Percentiles rank a stretch among this genome's conserved stretches.
Conservation (phyloP, 2,329 filamentous ascomycete genomes). For the Ophiosphaerella herpotricha region DNA sequence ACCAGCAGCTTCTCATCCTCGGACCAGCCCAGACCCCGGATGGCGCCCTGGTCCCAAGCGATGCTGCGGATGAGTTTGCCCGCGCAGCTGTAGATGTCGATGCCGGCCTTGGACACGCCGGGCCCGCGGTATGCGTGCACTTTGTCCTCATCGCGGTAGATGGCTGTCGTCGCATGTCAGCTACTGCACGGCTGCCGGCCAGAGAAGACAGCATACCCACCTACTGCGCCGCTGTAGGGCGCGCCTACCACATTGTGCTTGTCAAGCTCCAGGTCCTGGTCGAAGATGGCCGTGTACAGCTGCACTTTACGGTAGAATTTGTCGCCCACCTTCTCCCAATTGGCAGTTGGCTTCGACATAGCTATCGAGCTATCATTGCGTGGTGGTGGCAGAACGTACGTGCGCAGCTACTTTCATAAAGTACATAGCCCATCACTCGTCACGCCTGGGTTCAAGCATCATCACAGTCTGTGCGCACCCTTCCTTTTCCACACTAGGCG, state of each 20-base stretch:
- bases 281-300: conserved; percentile 91
- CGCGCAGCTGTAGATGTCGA: conserved; percentile 92
- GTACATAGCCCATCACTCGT: no score
- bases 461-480: no score
- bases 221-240: conserved; percentile 90
- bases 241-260: conserved; percentile 91
- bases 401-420: no score
- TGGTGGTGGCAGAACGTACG: neutral
- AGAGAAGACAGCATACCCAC: conserved; percentile 55
- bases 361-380: conserved; percentile 27
- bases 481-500: no score
- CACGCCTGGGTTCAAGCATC: no score
- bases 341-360: conserved; percentile 70
- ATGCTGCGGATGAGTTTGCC: conserved; percentile 86
- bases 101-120: conserved; percentile 75
- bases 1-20: conserved; percentile 92
- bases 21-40: conserved; percentile 92
- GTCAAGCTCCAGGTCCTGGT: conserved; percentile 90
- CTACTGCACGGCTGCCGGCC: conserved; percentile 4
- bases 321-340: conserved; percentile 93
- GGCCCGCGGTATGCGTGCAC: conserved; percentile 76
- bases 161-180: conserved; percentile 59
- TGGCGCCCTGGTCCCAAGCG: conserved; percentile 84
- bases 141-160: conserved; percentile 88
- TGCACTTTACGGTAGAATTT: conserved; percentile 94